Evolutionary conservation across 2,329 filamentous ascomycete species (phyloP).

Genomic region (Aurifilum marmelostoma): DNA sequence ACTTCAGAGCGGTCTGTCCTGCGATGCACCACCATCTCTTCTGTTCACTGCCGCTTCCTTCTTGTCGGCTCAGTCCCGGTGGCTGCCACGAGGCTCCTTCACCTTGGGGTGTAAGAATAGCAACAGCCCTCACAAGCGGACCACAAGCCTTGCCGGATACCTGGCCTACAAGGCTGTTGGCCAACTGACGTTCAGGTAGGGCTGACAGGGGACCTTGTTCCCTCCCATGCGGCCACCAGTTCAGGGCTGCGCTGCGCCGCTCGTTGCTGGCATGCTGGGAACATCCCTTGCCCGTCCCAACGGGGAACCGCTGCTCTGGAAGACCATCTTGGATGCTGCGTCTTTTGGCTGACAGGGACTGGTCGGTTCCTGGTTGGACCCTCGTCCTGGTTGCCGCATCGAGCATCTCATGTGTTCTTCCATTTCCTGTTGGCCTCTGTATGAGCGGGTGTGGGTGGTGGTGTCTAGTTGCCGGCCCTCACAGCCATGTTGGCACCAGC

Average conservation of each 20-base stretch:
- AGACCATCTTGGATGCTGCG: not conserved
- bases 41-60: conserved; percentile 1
- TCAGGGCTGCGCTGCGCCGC: conserved; percentile 5
- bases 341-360: conserved; percentile 9
- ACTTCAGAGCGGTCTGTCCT: not conserved
- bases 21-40: not conserved
- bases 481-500: not conserved
- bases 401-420: no score
- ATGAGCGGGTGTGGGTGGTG: not conserved
- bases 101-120: conserved; percentile 1
- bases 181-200: conserved; percentile 6
- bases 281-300: not conserved
- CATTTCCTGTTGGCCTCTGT: no score
- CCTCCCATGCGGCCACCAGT: not conserved
- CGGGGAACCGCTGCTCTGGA: no score
- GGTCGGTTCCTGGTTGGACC: conserved; percentile 18
- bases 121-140: not conserved
- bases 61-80: no score
- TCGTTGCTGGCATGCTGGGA: not conserved
- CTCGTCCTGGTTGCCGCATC: no score
- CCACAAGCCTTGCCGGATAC: conserved; percentile 3
- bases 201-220: conserved; percentile 9
- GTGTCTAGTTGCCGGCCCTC: not conserved
- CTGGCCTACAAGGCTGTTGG: conserved; percentile 17
- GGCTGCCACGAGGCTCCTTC: conserved; percentile 5